Evolutionary conservation across 2,329 filamentous ascomycete genomes (phyloP), one percentile per base, ranked within the genome.

Genomic region (Didymella segeticola): DNA sequence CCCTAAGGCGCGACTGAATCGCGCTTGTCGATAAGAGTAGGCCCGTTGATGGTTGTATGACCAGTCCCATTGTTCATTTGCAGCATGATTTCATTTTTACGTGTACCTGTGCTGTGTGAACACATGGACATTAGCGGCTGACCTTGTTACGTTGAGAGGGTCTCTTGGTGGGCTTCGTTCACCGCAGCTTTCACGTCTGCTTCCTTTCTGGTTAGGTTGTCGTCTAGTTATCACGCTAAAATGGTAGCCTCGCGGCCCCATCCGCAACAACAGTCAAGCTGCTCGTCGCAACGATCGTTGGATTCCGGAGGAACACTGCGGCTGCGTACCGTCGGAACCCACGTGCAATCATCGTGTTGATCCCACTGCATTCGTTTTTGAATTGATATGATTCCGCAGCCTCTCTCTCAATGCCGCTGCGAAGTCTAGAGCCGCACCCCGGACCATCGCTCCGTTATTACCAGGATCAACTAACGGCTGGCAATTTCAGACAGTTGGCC

Each of bases 401-500:
- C 19, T 31, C 14, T 11, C 15, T 19, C n/a, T 31, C 42, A 23
- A 10, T 15, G 10, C 22, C 31, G 10, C 27, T 27, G 12, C n/a
- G 1, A 27, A 20, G 23, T 29, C 33, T 34, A n/a, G 20, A 38
- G 26, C 31, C 17, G 14, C 26, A 8, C 20, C n/a, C 38, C 39
- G 51, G 20, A 30, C 36, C 43, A 48, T 26, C 12, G 15, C 26
- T 34, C 19, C 22, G 14, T 33, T 17, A 10, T 15, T 15, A 11
- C 31, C 31, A 31, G 49, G 36, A 11, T 43, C 29, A 33, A 34
- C 20, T n/a, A 27, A 47, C 30, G 43, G 33, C 23, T 43, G 43
- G 29, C 27, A 51, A 45, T 51, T 45, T 51, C 34, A 41, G 15
- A 11, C 25, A 9, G n/a, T 25, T 5, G 20, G 15, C 27, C 27